Conservation (phyloP, 768 basidiomycete genomes). For the Amyloporia xantha region DNA sequence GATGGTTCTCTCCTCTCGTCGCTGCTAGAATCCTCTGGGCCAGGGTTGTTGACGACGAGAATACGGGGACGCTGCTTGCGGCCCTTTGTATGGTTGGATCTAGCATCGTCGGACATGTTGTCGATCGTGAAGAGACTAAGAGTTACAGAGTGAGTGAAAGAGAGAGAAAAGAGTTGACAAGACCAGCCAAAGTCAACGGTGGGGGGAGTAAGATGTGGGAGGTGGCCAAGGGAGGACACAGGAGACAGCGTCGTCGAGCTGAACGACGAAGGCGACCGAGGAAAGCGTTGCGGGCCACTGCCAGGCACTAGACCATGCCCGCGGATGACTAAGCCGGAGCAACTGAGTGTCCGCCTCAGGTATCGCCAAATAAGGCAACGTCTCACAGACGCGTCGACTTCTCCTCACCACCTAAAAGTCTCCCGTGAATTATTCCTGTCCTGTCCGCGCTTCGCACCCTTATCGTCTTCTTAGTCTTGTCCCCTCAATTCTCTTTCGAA, state of each 20-base stretch:
- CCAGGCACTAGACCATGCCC: constrained; percentile 13
- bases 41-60: constrained; percentile 58
- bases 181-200: constrained; percentile 10
- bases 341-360: constrained; percentile 1
- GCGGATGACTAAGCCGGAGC: constrained; percentile 15
- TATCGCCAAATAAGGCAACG: neutral
- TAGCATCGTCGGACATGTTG: constrained; percentile 58
- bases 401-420: neutral
- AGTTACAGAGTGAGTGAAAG: constrained; percentile 4
- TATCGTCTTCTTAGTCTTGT: neutral
- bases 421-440: neutral
- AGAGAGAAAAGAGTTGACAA: constrained; percentile 9
- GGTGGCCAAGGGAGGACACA: constrained; percentile 4
- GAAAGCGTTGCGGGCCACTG: constrained; percentile 9
- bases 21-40: constrained; percentile 39
- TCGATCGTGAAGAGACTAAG: neutral
- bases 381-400: neutral
- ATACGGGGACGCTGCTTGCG: constrained; percentile 30
- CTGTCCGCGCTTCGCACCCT: neutral
- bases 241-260: constrained; percentile 19
- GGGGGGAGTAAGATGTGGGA: neutral
- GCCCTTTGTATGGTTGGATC: constrained; percentile 29
- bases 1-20: constrained; percentile 18
- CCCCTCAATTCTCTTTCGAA: constrained; percentile 4
- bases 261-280: constrained; percentile 19